phyloP scores from a whole-genome alignment of 1,284 basidiomycete genomes.

The Puccinia coronata region DNA sequence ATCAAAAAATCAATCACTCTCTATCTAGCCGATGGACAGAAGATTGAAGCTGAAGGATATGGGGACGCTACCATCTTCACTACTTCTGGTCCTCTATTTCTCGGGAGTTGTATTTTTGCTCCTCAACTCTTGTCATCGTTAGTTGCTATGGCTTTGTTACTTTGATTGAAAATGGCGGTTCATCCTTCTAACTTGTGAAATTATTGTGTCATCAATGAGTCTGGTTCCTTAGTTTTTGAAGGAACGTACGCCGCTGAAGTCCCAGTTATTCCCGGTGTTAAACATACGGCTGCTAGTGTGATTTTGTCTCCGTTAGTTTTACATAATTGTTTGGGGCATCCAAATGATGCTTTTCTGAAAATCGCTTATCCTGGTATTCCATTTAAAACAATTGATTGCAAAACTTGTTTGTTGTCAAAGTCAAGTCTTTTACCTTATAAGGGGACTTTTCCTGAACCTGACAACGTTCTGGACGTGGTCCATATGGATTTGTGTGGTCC shows the following conservation, averaged over 20 bases:
- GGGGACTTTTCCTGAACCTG: background rate
- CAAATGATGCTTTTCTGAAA: background rate
- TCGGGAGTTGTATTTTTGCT: background rate
- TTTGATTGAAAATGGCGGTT: background rate
- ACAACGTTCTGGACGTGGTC: background rate
- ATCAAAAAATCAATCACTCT: background rate
- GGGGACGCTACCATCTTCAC: background rate
- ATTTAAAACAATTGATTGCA: constrained; percentile 3
- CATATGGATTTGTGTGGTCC: constrained; percentile 32
- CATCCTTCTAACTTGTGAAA: background rate
- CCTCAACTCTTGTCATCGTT: background rate
- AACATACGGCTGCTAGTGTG: background rate
- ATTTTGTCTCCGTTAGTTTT: too few relatives aligned
- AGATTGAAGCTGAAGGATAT: constrained; percentile 11
- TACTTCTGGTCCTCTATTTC: background rate
- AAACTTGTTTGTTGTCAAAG: constrained; percentile 16
- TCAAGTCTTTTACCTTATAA: background rate
- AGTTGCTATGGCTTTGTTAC: background rate
- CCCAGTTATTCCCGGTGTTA: background rate
- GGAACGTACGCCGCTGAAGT: background rate
- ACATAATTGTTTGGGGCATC: background rate
- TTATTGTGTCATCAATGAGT: background rate
- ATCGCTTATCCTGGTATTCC: background rate
- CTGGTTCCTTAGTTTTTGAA: background rate
- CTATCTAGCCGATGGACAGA: background rate